phyloP scores from a whole-genome alignment of 805 yeast species.

The Isabelozyma rhagii region DNA sequence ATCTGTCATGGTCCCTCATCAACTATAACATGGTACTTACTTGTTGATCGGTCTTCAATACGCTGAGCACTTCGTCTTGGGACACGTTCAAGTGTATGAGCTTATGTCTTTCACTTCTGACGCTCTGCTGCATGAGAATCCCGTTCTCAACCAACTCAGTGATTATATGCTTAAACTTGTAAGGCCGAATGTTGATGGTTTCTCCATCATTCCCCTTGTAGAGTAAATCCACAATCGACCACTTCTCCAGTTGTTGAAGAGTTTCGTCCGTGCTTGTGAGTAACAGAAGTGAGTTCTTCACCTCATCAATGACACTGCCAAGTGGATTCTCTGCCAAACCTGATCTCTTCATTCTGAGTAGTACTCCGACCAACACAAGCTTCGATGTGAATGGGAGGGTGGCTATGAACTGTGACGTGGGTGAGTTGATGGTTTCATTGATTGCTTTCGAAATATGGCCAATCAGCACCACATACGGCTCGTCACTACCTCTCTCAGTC shows the following conservation, averaged over 20 bases:
- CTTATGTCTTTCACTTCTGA: constrained; percentile 64
- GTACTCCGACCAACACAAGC: constrained; percentile 64
- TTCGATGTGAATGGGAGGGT: constrained; percentile 68
- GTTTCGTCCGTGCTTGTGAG: constrained; percentile 25
- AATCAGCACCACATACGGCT: constrained; percentile 58
- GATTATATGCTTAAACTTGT: constrained; percentile 58
- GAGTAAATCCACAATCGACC: constrained; percentile 19
- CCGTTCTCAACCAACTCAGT: constrained; percentile 79
- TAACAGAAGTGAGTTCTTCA: constrained; percentile 49
- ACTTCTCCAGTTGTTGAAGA: constrained; percentile 12
- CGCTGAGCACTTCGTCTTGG: constrained; percentile 63
- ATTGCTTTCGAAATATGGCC: constrained; percentile 77
- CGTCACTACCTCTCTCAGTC: constrained; percentile 11
- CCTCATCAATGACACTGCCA: constrained; percentile 79
- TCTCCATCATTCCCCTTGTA: constrained; percentile 18
- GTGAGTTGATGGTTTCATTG: constrained; percentile 73
- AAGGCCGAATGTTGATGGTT: constrained; percentile 43
- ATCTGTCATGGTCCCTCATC: too few relatives aligned
- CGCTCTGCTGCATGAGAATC: constrained; percentile 62
- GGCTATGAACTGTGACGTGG: constrained; percentile 56
- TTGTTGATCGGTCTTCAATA: constrained; percentile 53
- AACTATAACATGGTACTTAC: constrained; percentile 7
- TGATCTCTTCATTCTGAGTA: constrained; percentile 61
- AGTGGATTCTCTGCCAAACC: constrained; percentile 69
- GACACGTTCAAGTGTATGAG: constrained; percentile 65